Conservation (phyloP, 1,284 basidiomycete genomes). For the Retiboletus flavoniger region DNA sequence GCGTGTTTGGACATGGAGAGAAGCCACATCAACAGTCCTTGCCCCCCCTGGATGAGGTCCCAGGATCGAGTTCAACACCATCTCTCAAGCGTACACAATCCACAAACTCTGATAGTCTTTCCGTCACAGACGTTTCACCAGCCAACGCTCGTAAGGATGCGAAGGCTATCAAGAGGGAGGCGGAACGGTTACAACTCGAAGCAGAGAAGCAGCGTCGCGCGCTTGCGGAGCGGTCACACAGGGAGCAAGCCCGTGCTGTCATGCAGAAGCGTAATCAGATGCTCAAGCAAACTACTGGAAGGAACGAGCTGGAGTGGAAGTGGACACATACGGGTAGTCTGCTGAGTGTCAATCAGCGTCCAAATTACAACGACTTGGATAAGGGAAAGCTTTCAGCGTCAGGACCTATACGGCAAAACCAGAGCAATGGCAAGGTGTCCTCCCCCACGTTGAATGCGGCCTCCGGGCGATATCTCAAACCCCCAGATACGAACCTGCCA, state of each 20-base stretch:
- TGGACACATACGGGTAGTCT: constrained; percentile 41
- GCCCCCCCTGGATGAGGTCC: constrained; percentile 70
- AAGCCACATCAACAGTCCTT: constrained; percentile 61
- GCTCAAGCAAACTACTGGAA: constrained; percentile 53
- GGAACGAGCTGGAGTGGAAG: constrained; percentile 61
- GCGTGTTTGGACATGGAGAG: constrained; percentile 75
- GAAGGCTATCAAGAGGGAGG: constrained; percentile 90
- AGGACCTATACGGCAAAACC: constrained; percentile 60
- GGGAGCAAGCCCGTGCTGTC: constrained; percentile 91
- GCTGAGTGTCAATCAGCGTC: constrained; percentile 36
- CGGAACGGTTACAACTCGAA: constrained; percentile 79
- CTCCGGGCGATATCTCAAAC: constrained; percentile 51
- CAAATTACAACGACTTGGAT: constrained; percentile 36
- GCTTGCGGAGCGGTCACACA: constrained; percentile 69
- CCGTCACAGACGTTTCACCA: constrained; percentile 54
- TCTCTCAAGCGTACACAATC: constrained; percentile 87
- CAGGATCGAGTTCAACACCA: constrained; percentile 53
- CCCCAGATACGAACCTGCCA: constrained; percentile 36
- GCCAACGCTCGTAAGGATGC: constrained; percentile 55
- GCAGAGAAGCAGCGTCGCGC: constrained; percentile 86
- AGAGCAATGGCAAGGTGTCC: constrained; percentile 37
- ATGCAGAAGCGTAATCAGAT: constrained; percentile 88
- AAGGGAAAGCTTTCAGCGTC: constrained; percentile 53
- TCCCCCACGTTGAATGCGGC: constrained; percentile 56
- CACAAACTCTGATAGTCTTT: constrained; percentile 70